A percentile compares a stretch with the other conserved stretches of the same genome.
Evolutionary conservation across 768 basidiomycete species (phyloP).

Genomic region (Agaricus blazei): DNA sequence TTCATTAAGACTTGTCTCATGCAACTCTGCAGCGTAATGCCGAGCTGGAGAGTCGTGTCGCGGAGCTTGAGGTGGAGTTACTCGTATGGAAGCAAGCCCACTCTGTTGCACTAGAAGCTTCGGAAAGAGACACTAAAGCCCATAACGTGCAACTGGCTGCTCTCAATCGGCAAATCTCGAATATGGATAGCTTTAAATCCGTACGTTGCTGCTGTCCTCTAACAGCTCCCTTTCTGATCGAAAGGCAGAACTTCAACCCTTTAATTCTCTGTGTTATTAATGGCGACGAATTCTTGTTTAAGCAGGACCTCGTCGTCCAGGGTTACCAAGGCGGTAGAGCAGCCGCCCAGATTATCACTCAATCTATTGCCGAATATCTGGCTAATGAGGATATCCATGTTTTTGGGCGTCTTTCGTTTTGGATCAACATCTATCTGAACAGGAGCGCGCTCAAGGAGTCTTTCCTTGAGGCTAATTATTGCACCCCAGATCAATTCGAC

Average conservation of each 20-base stretch:
- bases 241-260: constrained; percentile 50
- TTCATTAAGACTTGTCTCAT: constrained; percentile 50
- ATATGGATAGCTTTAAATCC: constrained; percentile 48
- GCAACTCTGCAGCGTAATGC: constrained; percentile 59
- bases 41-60: constrained; percentile 58
- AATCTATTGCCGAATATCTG: constrained; percentile 64
- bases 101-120: constrained; percentile 52
- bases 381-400: constrained; percentile 55
- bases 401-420: constrained; percentile 66
- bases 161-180: constrained; percentile 60
- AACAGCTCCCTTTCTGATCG: background rate
- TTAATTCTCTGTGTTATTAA: constrained; percentile 74
- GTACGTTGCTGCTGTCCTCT: constrained; percentile 19
- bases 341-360: constrained; percentile 62
- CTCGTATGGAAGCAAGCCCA: constrained; percentile 70
- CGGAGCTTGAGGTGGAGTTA: constrained; percentile 66
- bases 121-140: constrained; percentile 58
- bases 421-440: constrained; percentile 72
- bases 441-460: constrained; percentile 47
- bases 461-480: constrained; percentile 48
- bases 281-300: constrained; percentile 67
- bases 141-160: constrained; percentile 65
- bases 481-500: constrained; percentile 61
- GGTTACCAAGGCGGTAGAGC: constrained; percentile 64
- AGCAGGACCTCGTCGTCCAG: constrained; percentile 49